phyloP scores from a whole-genome alignment of 1,284 basidiomycete species.

The Rhodotorula sp. region DNA sequence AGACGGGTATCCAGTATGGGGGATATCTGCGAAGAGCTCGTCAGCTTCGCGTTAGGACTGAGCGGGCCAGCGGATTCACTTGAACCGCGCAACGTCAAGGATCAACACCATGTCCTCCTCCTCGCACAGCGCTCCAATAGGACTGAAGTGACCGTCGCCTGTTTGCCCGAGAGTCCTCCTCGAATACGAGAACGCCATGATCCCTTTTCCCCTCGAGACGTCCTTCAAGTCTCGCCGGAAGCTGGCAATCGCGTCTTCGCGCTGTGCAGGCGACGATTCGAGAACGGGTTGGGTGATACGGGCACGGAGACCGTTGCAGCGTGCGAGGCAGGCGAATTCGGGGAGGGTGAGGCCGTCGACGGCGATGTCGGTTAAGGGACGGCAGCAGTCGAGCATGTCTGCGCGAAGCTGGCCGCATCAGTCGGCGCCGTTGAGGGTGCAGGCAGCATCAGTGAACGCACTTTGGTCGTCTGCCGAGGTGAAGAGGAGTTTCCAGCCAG shows the following conservation, averaged over 20 bases:
- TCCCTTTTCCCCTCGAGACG: slow-evolving; percentile 5
- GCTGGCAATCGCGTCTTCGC: slow-evolving; percentile 5
- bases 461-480: slow-evolving; percentile 31
- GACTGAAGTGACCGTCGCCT: slow-evolving; percentile 44
- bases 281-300: slow-evolving; percentile 5
- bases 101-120: slow-evolving; percentile 41
- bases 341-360: slow-evolving; percentile 41
- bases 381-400: slow-evolving; percentile 44
- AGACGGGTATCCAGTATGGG: slow-evolving; percentile 27
- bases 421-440: no score
- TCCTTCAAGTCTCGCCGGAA: slow-evolving; percentile 38
- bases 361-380: slow-evolving; percentile 39
- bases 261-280: not conserved
- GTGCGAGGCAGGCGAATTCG: slow-evolving; percentile 45
- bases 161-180: slow-evolving; percentile 43
- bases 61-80: slow-evolving; percentile 8
- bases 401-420: not conserved
- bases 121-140: slow-evolving; percentile 40
- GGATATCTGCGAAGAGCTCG: slow-evolving; percentile 16
- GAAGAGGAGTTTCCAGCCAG: no score
- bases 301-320: slow-evolving; percentile 43
- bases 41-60: no score
- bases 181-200: slow-evolving; percentile 42
- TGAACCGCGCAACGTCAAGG: slow-evolving; percentile 45
- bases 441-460: not conserved